Base-by-base conservation (phyloP, 116 monocot genomes). In the Papilionanthe hybrid region DNA sequence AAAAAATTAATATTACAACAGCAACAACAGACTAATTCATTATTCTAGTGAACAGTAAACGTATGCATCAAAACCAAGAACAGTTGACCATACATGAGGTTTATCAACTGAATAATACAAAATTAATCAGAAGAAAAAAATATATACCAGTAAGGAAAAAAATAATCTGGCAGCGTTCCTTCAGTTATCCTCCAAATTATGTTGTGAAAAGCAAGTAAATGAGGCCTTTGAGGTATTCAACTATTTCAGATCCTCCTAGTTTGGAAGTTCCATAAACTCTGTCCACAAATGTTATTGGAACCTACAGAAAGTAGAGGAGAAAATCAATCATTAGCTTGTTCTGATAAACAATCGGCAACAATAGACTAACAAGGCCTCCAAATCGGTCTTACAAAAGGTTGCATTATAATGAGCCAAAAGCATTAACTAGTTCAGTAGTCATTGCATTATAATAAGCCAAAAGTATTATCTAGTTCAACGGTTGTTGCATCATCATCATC, bases 171-270 rank as follows among this genome's bases (percentile, higher is more conserved):
- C 23, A 23, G 25, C 9, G 23, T 69, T 30, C 28, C 8, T 32
- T 29, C 29, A 29, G 1, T 28, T 1, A 12, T 67, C 29, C 67
- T 30, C 69, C 30, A 69, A 27, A 23, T 84, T 82, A 97, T 76
- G 93, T 99, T 55, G 95, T 90, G 63, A 95, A 76, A 79, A 99
- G 67, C 60, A 99, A 87, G 84, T 93, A 89, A 10, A 93, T 74
- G 42, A 99, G 93, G 50, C 99, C 99, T 81, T 99, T 95, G 44
- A 95, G 79, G 69, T 99, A 99, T 76, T 93, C 93, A 22, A 99
- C 95, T 77, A 99, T 99, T 86, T 99, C 99, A 55, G 99, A 99
- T 30, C 99, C 99, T 44, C 99, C 99, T 28, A 99, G 90, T 76
- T 99, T 99, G 41, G 99, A 99, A 81, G 86, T 99, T 42, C 99